Conservation (phyloP, 1,284 basidiomycete genomes). For the Puccinia coronata region DNA sequence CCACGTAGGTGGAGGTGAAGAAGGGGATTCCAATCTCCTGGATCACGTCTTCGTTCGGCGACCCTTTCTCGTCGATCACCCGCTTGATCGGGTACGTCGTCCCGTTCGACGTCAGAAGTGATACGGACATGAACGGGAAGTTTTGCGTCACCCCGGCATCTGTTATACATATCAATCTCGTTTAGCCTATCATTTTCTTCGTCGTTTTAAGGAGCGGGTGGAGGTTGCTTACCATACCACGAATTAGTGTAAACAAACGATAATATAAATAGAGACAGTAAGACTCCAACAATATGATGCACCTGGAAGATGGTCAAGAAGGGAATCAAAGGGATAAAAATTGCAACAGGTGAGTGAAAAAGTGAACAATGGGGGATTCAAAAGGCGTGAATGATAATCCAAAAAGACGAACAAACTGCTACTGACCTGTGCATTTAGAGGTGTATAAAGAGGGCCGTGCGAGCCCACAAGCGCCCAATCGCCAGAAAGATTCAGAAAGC, state of each 20-base stretch:
- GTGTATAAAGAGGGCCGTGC: constrained; percentile 44
- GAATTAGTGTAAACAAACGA: constrained; percentile 41
- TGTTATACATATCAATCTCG: neutral
- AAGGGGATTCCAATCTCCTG: constrained; percentile 18
- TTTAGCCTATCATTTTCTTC: neutral
- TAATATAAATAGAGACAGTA: constrained; percentile 41
- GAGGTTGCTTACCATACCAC: constrained; percentile 44
- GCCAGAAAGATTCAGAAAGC: constrained; percentile 36
- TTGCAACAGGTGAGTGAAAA: neutral
- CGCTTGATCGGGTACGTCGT: constrained; percentile 37
- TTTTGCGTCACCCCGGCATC: constrained; percentile 39
- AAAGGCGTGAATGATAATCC: too few relatives aligned
- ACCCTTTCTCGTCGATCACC: constrained; percentile 27
- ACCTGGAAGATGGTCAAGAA: neutral
- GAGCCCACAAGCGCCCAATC: constrained; percentile 47
- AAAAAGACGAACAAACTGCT: too few relatives aligned
- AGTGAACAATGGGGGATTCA: too few relatives aligned
- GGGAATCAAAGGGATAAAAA: neutral
- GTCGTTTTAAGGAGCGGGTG: neutral
- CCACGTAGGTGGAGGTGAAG: constrained; percentile 34
- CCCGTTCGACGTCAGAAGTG: constrained; percentile 22
- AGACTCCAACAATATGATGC: constrained; percentile 45
- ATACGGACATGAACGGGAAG: constrained; percentile 48
- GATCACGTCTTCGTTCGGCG: constrained; percentile 41
- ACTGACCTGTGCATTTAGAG: constrained; percentile 32